phyloP scores from a whole-genome alignment of 208 protist genomes.

The Acanthamoeba healyi region DNA sequence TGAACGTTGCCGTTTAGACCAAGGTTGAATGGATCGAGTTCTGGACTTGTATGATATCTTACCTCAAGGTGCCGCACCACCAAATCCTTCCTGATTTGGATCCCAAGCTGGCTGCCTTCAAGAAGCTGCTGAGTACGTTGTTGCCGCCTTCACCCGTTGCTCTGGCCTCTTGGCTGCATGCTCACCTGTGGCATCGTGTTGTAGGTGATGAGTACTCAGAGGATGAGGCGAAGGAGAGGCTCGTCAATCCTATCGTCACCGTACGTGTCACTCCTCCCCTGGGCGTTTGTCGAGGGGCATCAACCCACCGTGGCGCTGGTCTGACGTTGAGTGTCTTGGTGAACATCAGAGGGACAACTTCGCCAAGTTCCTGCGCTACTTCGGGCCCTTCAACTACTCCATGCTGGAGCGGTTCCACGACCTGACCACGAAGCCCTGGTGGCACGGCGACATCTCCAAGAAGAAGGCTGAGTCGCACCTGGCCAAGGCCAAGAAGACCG shows the following conservation, averaged over 20 bases:
- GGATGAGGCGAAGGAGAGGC: conserved; percentile 11
- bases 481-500: conserved; percentile 63
- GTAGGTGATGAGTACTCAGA: conserved; percentile 37
- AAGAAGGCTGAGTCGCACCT: conserved; percentile 43
- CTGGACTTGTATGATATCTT: conserved; percentile 59
- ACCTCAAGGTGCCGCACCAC: conserved; percentile 38
- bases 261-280: background rate
- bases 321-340: background rate
- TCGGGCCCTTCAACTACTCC: conserved; percentile 4
- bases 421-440: conserved; percentile 53
- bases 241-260: conserved; percentile 31
- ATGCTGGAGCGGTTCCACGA: conserved; percentile 52
- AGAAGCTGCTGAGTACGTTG: conserved; percentile 19
- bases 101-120: conserved; percentile 18
- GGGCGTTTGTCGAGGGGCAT: no score
- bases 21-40: conserved; percentile 63
- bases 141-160: background rate
- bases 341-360: conserved; percentile 13
- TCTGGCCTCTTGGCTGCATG: background rate
- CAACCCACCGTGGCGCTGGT: no score
- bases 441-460: conserved; percentile 67
- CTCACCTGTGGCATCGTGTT: background rate
- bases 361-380: conserved; percentile 64
- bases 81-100: conserved; percentile 43
- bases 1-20: background rate